These are phyloP conservation scores for Leucosporidium creatinivorum DNA, from an alignment of 768 basidiomycete species.

Conservation along the genomic window DNA sequence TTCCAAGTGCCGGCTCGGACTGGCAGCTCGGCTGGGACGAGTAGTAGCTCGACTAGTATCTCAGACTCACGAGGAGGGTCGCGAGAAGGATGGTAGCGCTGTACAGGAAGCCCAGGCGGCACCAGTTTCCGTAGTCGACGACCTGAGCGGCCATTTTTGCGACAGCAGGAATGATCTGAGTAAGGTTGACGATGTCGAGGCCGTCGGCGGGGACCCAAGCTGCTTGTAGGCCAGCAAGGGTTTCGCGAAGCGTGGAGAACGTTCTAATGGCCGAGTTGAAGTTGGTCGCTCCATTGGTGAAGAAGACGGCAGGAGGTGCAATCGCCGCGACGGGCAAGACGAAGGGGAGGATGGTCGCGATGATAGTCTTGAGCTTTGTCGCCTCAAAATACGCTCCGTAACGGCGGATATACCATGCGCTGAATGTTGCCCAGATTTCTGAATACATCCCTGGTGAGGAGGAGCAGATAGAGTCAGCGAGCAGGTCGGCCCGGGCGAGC, in stretches of 20 bases:
- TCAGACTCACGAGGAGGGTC: constrained; percentile 6
- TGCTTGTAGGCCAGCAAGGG: neutral
- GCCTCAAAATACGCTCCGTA: constrained; percentile 11
- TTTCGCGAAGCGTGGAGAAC: neutral
- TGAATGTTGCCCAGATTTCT: constrained; percentile 16
- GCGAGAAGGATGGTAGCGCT: neutral
- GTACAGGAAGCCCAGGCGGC: neutral
- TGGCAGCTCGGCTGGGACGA: too few species aligned
- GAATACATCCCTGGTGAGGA: constrained; percentile 2
- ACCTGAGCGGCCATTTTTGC: neutral
- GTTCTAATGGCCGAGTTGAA: constrained; percentile 3
- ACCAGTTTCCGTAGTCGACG: neutral
- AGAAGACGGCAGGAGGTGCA: neutral
- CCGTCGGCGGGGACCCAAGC: neutral
- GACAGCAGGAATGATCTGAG: neutral
- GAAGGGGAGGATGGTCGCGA: constrained; percentile 2
- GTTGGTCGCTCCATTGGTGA: neutral
- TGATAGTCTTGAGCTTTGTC: neutral
- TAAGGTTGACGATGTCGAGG: constrained; percentile 4
- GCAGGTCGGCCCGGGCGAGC: too few species aligned
- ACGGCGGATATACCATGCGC: constrained; percentile 15
- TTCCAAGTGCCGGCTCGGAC: too few species aligned
- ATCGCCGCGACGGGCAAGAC: neutral
- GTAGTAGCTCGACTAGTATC: too few species aligned
- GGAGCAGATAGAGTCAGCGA: too few species aligned